phyloP scores from a whole-genome alignment of 2,329 filamentous ascomycete genomes.

The Fusarium sp. region DNA sequence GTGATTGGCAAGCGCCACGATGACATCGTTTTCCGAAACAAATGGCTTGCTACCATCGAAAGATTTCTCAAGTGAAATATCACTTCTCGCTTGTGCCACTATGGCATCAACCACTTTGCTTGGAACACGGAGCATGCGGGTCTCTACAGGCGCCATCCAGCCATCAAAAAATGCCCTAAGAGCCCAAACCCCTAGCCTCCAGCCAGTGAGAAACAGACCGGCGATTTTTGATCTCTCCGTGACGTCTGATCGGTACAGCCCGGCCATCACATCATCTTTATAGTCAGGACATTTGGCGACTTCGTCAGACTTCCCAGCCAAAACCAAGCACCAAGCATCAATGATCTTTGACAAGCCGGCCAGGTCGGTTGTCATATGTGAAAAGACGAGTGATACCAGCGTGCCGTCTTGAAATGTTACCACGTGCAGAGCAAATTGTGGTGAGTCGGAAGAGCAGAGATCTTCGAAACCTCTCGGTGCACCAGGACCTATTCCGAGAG shows the following conservation, averaged over 20 bases:
- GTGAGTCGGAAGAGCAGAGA: neutral
- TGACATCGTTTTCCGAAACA: neutral
- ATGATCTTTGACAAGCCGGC: neutral
- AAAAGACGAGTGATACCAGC: neutral
- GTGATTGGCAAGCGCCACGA: neutral
- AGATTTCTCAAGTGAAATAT: no score
- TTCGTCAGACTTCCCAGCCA: neutral
- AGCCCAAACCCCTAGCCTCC: no score
- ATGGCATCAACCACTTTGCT: no score
- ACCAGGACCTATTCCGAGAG: neutral
- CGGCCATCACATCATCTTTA: neutral
- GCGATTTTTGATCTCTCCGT: neutral
- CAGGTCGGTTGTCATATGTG: neutral
- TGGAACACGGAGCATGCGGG: no score
- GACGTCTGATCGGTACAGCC: neutral
- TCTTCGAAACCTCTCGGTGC: neutral
- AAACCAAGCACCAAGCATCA: neutral
- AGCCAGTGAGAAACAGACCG: neutral
- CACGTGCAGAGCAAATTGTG: neutral
- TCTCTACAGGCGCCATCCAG: no score
- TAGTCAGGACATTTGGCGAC: neutral
- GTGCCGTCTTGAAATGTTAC: constrained; percentile 1
- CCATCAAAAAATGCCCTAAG: no score
- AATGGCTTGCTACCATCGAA: no score
- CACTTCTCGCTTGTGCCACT: no score